A percentile compares a stretch with the other conserved stretches of the same genome.
Conservation (phyloP, 75 land plant genomes). For the Azolla pinnata region DNA sequence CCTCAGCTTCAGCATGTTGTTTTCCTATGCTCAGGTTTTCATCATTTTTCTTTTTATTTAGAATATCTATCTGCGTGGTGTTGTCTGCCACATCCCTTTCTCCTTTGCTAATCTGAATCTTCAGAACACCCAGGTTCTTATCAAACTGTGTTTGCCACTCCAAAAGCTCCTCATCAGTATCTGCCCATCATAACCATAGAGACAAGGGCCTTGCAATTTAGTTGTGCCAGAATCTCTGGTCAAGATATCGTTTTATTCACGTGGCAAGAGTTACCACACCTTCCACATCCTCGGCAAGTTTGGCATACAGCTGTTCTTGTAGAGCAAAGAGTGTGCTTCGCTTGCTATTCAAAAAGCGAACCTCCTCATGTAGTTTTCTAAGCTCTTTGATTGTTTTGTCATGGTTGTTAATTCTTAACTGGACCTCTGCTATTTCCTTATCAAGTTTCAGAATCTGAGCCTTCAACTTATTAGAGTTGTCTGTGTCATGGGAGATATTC, state of each 20-base stretch:
- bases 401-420: constrained; percentile 42
- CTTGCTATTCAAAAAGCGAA: constrained; percentile 38
- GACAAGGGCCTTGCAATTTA: no score
- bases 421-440: constrained; percentile 38
- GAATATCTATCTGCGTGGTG: constrained; percentile 25
- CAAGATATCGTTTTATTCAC: no score
- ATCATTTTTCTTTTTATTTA: constrained; percentile 31
- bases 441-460: constrained; percentile 63
- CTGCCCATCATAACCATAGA: constrained; percentile 24
- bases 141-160: constrained; percentile 80
- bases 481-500: constrained; percentile 76
- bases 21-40: constrained; percentile 46
- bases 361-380: constrained; percentile 45
- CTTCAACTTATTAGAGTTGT: constrained; percentile 43
- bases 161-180: constrained; percentile 75
- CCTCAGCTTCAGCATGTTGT: constrained; percentile 80
- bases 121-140: constrained; percentile 43
- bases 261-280: no score
- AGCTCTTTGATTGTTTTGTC: constrained; percentile 55
- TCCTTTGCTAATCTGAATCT: constrained; percentile 34
- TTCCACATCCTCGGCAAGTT: constrained; percentile 76
- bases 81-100: constrained; percentile 52
- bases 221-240: no score
- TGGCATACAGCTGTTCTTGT: constrained; percentile 66
- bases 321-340: constrained; percentile 54